Base-by-base conservation (phyloP, 768 basidiomycete species). In the Udeniomyces megalosporus region DNA sequence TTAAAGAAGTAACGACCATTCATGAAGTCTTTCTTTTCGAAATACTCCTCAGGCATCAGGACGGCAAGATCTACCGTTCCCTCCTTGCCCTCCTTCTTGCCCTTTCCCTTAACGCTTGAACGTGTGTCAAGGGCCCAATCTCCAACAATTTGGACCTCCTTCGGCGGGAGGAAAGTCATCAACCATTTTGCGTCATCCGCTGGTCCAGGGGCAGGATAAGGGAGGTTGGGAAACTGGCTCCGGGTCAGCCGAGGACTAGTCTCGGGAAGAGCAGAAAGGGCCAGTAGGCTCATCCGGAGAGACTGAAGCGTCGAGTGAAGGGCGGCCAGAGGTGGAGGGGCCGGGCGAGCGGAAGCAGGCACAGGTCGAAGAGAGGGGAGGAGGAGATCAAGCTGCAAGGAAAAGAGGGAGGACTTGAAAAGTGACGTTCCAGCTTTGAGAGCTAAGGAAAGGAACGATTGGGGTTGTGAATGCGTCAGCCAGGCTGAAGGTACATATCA, bases 1-100 rank as follows among this genome's bases (percentile, higher is more conserved):
- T 97, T 97, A 71, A 92, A 85, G 71, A 93, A 92, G 72, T 85
- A 90, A 12, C 95, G 81, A 8, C 83, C 80, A 70, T 91, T 84
- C 61, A 90, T 77, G 67, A 89, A 88, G 70, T 97, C 92, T 71
- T 97, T 99, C 69, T 92, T 88, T 76, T 93, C 88, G 69, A 97
- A 92, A n/a, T 95, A 67, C 69, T 88, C 88, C 44, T 80, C 72
- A 11, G 90, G 89, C 88, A 95, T 93, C 71, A 89, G 83, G 15
- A 93, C 76, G 1, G 84, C 84, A 42, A 95, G 54, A 71, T 93
- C 91, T 1, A 92, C 82, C 7, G 78, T 80, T 66, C 84, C 90
- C 20, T 58, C 56, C 59, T 75, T 78, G 22, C 73, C 73, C 4
- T 38, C 45, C 38, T 57, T 44, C 55, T 44, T 44, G 10, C 58